phyloP scores from a whole-genome alignment of 805 yeast species.

The Lachancea waltii region DNA sequence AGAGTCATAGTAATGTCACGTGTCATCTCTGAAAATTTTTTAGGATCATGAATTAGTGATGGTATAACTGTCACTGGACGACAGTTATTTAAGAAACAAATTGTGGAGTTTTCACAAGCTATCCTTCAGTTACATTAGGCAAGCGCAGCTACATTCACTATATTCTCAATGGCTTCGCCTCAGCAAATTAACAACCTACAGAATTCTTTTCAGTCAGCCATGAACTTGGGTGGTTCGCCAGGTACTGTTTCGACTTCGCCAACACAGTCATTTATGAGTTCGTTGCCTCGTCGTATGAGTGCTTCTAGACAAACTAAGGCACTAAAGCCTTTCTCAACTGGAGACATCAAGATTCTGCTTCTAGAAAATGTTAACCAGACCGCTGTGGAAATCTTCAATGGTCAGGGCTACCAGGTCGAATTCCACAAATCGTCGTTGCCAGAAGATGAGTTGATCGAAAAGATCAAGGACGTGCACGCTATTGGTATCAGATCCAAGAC shows the following conservation, averaged over 20 bases:
- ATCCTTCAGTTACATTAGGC: too few relatives aligned
- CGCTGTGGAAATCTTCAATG: constrained; percentile 76
- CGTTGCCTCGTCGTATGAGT: constrained; percentile 40
- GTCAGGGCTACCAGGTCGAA: constrained; percentile 96
- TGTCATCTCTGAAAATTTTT: constrained; percentile 6
- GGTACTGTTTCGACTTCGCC: constrained; percentile 81
- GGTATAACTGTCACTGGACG: too few relatives aligned
- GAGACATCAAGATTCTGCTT: constrained; percentile 85
- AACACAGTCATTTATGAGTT: constrained; percentile 58
- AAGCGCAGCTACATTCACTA: not conserved
- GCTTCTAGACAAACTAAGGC: constrained; percentile 52
- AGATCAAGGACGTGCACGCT: constrained; percentile 89
- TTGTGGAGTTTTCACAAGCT: not conserved
- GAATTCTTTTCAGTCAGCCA: constrained; percentile 50
- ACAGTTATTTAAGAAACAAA: too few relatives aligned
- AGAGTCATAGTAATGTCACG: constrained; percentile 5
- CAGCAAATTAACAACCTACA: constrained; percentile 55
- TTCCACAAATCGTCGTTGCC: constrained; percentile 82
- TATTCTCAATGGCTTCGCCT: constrained; percentile 50
- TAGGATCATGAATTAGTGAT: too few relatives aligned
- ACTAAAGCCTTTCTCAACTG: constrained; percentile 91
- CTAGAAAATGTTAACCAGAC: constrained; percentile 92
- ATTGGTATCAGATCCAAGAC: constrained; percentile 98
- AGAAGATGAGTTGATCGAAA: constrained; percentile 91
- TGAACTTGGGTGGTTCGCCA: constrained; percentile 46